Evolutionary conservation across 2,329 filamentous ascomycete species (phyloP).

Genomic region (Parascedosporium putredinis): DNA sequence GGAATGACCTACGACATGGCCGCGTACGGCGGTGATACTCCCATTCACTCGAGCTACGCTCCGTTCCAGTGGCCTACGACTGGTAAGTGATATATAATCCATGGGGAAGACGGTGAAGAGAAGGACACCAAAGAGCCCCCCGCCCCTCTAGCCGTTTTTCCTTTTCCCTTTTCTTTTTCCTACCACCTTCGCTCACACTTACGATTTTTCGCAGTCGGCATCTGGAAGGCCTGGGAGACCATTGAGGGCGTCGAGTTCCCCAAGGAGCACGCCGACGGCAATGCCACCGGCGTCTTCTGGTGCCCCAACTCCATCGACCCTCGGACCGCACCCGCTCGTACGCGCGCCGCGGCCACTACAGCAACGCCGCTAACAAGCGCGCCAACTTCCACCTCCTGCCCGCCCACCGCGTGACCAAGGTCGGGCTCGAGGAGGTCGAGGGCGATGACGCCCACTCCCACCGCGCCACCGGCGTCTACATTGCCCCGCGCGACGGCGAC

Average conservation of each 20-base stretch:
- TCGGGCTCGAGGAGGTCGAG: conserved; percentile 6
- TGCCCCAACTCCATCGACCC: conserved; percentile 20
- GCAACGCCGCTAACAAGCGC: conserved; percentile 13
- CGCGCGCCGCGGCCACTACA: conserved; percentile 19
- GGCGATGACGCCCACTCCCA: conserved; percentile 1
- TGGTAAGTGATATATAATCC: not conserved
- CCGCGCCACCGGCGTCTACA: conserved; percentile 7
- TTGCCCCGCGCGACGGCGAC: conserved; percentile 9
- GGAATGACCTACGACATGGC: conserved; percentile 17
- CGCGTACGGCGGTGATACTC: conserved; percentile 11
- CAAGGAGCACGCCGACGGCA: conserved; percentile 16
- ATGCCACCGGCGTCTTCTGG: conserved; percentile 20
- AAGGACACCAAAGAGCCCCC: too few relatives aligned
- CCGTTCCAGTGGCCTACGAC: conserved; percentile 14
- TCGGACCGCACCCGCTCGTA: conserved; percentile 18
- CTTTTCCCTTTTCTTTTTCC: too few relatives aligned
- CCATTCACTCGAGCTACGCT: conserved; percentile 11
- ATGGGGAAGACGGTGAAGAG: not conserved
- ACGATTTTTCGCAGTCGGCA: not conserved
- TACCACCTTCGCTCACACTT: too few relatives aligned
- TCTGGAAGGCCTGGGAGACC: conserved; percentile 12
- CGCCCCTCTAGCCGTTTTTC: too few relatives aligned
- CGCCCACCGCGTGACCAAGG: conserved; percentile 10
- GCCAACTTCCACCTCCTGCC: conserved; percentile 11
- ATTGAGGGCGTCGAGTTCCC: conserved; percentile 17